Evolutionary conservation across 805 yeast genomes (phyloP).

Genomic region (Wickerhamiella australiensis): DNA sequence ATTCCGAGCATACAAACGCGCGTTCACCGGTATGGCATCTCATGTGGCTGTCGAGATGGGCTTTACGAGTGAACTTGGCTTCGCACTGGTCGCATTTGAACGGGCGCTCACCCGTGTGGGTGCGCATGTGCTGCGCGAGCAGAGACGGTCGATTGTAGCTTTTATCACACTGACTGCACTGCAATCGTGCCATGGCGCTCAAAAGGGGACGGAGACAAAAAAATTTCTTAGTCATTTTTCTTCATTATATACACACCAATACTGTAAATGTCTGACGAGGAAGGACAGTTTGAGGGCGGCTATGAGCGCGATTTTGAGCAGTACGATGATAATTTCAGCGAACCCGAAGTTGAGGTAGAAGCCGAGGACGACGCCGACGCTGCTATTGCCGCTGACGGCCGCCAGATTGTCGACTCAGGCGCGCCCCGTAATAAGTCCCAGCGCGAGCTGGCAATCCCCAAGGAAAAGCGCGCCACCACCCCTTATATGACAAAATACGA

Average conservation of each 20-base stretch:
- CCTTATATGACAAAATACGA: conserved; percentile 99
- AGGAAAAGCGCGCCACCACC: conserved; percentile 81
- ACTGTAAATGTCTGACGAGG: conserved; percentile 37
- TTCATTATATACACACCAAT: background rate
- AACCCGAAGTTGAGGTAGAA: conserved; percentile 41
- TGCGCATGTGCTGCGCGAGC: conserved; percentile 64
- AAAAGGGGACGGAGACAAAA: background rate
- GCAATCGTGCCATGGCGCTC: conserved; percentile 28
- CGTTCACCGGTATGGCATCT: conserved; percentile 52
- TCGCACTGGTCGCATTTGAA: conserved; percentile 56
- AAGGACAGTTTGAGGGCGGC: conserved; percentile 32
- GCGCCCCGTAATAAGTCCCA: conserved; percentile 47
- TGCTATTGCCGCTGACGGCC: conserved; percentile 54
- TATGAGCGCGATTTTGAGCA: conserved; percentile 59
- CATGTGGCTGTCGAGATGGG: conserved; percentile 68
- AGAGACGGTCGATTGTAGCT: conserved; percentile 71
- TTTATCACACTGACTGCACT: conserved; percentile 62
- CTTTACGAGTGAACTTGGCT: conserved; percentile 55
- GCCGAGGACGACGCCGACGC: conserved; percentile 37
- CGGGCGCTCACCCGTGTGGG: conserved; percentile 72
- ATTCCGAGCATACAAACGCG: conserved; percentile 59
- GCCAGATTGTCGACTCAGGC: conserved; percentile 58
- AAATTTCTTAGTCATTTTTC: background rate
- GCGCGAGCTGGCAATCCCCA: conserved; percentile 77
- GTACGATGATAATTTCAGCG: conserved; percentile 64